Base-by-base conservation (phyloP, 139 green algal species). In the Mychonastes homosphaera region DNA sequence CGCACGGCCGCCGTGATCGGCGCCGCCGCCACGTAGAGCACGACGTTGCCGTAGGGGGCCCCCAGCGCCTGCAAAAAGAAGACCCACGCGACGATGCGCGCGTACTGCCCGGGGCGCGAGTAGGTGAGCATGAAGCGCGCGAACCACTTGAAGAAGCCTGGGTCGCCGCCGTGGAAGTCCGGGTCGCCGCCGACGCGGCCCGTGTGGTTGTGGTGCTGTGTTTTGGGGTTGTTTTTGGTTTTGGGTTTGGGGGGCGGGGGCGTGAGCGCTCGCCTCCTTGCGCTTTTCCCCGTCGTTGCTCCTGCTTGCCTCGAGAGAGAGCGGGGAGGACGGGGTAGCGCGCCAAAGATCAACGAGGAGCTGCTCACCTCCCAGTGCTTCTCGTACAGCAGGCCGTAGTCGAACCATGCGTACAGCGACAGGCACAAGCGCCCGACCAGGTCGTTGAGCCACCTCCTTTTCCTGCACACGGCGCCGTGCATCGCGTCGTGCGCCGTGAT, bases 401-500 rank as follows among this genome's bases (percentile, higher is more conserved):
- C 70, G 29, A 78, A 78, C 64, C 65, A 78, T 15, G 71, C 71
- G 38, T 74, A 78, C 18, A 74, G 30, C 4, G 36, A 64, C 58
- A 78, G 72, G 33, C 62, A 57, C 4, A 78, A 32, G 2, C 40
- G 24, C 12, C 71, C 71, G 2, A 78, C 13, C 40, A 36, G n/a
- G 29, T 74, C 67, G 34, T 79, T 79, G 23, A 79, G 44, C 8
- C 34, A 35, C 9, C 46, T 53, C 43, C 51, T 63, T 43, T 63
- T 63, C 4, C 43, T 43, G 32, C 61, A 67, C 15, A 70, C 54
- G 21, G 71, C 74, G 45, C 71, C 71, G 33, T 78, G 71, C 71
- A 78, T 78, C 16, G 65, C 65, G n/a, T 78, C 72, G 30, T 79
- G 72, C 1, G 72, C 75, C 29, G 72, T 79, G 39, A 79, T 79